Evolutionary conservation across 176 grass and related monocot genomes (phyloP).

Genomic region (Secale cereale): DNA sequence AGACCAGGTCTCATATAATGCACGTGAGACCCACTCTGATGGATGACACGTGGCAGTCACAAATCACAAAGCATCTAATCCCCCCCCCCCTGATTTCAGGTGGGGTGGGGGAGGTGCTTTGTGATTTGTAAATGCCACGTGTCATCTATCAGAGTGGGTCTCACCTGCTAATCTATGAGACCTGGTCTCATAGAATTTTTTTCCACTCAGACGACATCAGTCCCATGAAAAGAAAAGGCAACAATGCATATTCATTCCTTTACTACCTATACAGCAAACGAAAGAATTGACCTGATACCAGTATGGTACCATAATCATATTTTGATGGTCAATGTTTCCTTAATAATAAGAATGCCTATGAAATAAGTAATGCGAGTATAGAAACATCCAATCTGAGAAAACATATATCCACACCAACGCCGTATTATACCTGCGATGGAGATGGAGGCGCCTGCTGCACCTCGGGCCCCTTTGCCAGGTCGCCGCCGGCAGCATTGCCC

Average conservation of each 20-base stretch:
- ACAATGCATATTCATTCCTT: neutral
- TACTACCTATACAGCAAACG: neutral
- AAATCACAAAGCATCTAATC: too few species aligned
- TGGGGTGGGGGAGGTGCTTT: too few species aligned
- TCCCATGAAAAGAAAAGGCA: neutral
- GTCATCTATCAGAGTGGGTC: too few species aligned
- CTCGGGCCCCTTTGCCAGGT: slow-evolving; percentile 1
- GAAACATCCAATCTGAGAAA: neutral
- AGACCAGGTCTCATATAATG: too few species aligned
- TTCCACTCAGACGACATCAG: neutral
- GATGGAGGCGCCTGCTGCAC: neutral
- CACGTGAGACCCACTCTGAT: too few species aligned
- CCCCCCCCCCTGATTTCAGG: too few species aligned
- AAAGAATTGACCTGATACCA: neutral
- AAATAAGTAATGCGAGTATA: neutral
- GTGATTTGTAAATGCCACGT: too few species aligned
- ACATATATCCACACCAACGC: neutral
- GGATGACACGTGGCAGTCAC: too few species aligned
- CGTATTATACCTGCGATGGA: slow-evolving; percentile 38
- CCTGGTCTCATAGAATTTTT: too few species aligned
- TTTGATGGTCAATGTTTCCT: neutral
- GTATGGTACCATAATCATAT: neutral
- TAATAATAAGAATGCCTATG: neutral
- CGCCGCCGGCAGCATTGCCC: slow-evolving; percentile 32
- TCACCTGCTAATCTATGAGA: too few species aligned